Base-by-base conservation (phyloP, 1,284 basidiomycete species). In the Mycosarcoma mackinlayi region DNA sequence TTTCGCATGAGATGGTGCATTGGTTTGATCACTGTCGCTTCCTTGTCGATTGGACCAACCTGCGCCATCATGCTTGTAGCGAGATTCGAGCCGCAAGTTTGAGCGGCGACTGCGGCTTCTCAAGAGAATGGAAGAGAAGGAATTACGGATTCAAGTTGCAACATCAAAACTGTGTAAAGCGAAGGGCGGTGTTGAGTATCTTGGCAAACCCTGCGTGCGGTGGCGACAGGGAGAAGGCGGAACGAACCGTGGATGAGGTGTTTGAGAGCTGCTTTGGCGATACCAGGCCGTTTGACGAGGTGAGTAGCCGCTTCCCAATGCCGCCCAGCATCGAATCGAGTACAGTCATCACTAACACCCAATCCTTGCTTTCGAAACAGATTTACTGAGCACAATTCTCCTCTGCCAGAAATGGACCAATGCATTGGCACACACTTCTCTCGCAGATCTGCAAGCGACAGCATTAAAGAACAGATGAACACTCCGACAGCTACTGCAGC, bases 211-310 rank as follows among this genome's bases (percentile, higher is more conserved):
- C 92, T 16, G 86, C 87, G n/a, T 98, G 93, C 81, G 88, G 89
- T 3, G 63, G 62, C 0, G 88, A 90, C 72, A 84, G 86, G 42
- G 90, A 87, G 13, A 86, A 90, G 46, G 95, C 95, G 6, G 91
- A 93, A 82, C 87, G 88, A 58, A 92, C 89, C 3, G 94, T 98
- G 46, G 95, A 97, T 74, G 92, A 97, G 83, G 95, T 97, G 40
- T 98, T 92, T 90, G 91, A 93, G 76, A 93, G 91, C 76, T 98
- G 95, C 84, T 95, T 94, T 84, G 89, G 88, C 45, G 95, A 98
- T 83, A 98, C 94, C 7, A 85, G 94, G 73, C 95, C 95, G 7
- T 98, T 98, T 83, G 95, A 98, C 84, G 93, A 97, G 89, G 92
- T 94, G 35, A 60, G 65, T 66, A n/a, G n/a, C n/a, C n/a, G n/a